Percentiles rank a stretch among this genome's conserved stretches.
These are phyloP conservation scores for Ophiosphaerella narmari DNA, from an alignment of 2,329 filamentous ascomycete genomes.

Conservation along the genomic window DNA sequence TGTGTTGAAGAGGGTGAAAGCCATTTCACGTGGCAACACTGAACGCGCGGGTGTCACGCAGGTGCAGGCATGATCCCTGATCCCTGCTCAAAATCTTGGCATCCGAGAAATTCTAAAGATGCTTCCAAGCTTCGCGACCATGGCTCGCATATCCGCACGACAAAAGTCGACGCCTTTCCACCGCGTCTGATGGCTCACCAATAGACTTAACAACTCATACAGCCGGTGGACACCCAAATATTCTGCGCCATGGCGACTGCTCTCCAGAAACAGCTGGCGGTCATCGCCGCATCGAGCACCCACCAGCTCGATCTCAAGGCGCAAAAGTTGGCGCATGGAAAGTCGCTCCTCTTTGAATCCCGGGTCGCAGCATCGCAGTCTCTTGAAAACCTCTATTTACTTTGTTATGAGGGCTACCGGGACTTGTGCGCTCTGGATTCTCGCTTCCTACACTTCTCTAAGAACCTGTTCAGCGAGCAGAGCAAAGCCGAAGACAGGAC, in stretches of 20 bases:
- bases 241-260: constrained; percentile 69
- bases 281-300: constrained; percentile 87
- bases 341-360: constrained; percentile 92
- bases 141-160: constrained; percentile 14
- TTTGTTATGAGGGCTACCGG: constrained; percentile 87
- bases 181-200: constrained; percentile 31
- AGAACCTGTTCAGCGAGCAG: constrained; percentile 88
- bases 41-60: too few relatives aligned
- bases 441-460: constrained; percentile 74
- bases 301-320: constrained; percentile 91
- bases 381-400: constrained; percentile 83
- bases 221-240: not conserved
- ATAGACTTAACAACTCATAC: not conserved
- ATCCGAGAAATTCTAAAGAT: too few relatives aligned
- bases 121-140: too few relatives aligned
- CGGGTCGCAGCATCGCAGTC: constrained; percentile 84
- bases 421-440: constrained; percentile 87
- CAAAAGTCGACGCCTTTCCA: constrained; percentile 16
- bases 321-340: constrained; percentile 87
- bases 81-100: too few relatives aligned
- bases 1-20: too few relatives aligned
- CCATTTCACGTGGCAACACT: too few relatives aligned
- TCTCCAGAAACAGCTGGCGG: constrained; percentile 90
- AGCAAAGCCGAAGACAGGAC: constrained; percentile 87
- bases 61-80: too few relatives aligned